Conservation (phyloP, 2,329 filamentous ascomycete genomes). For the Pestalotiopsis sp. region DNA sequence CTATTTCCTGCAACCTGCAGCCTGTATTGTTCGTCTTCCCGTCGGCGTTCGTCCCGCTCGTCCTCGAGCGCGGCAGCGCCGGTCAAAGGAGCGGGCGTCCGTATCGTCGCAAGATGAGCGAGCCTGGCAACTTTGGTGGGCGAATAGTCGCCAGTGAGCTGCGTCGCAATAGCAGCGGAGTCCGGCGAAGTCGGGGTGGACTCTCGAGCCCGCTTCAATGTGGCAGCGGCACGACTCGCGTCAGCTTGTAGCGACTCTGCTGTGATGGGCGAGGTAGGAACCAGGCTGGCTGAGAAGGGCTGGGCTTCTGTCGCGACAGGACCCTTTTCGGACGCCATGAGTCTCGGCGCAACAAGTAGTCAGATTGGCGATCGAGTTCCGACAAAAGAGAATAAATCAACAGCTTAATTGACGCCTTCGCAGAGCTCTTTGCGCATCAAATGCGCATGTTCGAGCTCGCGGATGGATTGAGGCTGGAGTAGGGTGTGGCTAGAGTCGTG, state of each 20-base stretch:
- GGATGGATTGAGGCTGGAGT: slow-evolving; percentile 30
- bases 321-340: slow-evolving; percentile 59
- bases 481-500: slow-evolving; percentile 38
- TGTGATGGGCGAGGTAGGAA: slow-evolving; percentile 37
- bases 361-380: slow-evolving; percentile 25
- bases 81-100: slow-evolving; percentile 51
- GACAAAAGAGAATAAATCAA: slow-evolving; percentile 27
- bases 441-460: slow-evolving; percentile 32
- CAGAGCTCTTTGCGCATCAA: slow-evolving; percentile 33
- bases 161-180: slow-evolving; percentile 28
- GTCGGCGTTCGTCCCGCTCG: slow-evolving; percentile 42
- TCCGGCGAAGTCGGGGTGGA: slow-evolving; percentile 44
- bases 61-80: slow-evolving; percentile 59
- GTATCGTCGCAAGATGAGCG: slow-evolving; percentile 41
- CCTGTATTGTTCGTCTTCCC: slow-evolving; percentile 47
- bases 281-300: slow-evolving; percentile 36
- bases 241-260: slow-evolving; percentile 45
- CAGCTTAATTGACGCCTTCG: slow-evolving; percentile 23
- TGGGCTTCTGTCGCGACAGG: slow-evolving; percentile 56
- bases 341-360: slow-evolving; percentile 22
- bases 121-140: slow-evolving; percentile 59
- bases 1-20: slow-evolving; percentile 47
- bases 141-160: slow-evolving; percentile 45
- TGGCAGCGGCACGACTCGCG: slow-evolving; percentile 37
- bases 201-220: slow-evolving; percentile 52